Percentiles rank a stretch among this genome's conserved stretches.
Conservation (phyloP, 2,329 filamentous ascomycete species). For the Lojkania enalia region DNA sequence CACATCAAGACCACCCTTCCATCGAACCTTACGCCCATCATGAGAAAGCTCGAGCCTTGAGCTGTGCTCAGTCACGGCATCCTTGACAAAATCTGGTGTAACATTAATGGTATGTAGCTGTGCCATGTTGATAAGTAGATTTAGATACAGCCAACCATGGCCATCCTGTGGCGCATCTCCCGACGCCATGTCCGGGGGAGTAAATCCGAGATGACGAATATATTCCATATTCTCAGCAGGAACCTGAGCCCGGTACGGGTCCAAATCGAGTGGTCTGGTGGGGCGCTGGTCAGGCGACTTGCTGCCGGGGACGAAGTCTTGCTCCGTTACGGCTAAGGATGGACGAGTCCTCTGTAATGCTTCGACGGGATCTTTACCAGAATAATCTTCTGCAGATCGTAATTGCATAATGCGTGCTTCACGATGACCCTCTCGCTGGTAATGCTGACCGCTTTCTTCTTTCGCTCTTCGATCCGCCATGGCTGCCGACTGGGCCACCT, state of each 20-base stretch:
- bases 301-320: constrained; percentile 31
- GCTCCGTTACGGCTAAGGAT: constrained; percentile 22
- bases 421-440: constrained; percentile 47
- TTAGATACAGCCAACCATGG: constrained; percentile 82
- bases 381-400: constrained; percentile 15
- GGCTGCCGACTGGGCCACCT: constrained; percentile 60
- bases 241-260: constrained; percentile 74
- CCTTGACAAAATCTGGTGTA: constrained; percentile 74
- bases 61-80: constrained; percentile 70
- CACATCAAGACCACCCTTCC: constrained; percentile 70
- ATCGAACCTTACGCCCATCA: constrained; percentile 78
- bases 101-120: constrained; percentile 86
- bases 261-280: constrained; percentile 74
- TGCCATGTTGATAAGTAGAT: constrained; percentile 77
- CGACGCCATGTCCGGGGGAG: constrained; percentile 59
- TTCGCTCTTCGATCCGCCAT: constrained; percentile 48
- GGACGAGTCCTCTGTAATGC: constrained; percentile 23
- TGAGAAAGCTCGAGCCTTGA: constrained; percentile 75
- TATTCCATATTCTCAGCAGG: constrained; percentile 79
- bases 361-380: constrained; percentile 17
- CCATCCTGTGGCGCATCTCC: constrained; percentile 61
- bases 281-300: constrained; percentile 69
- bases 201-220: constrained; percentile 72
- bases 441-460: constrained; percentile 45
- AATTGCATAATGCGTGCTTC: constrained; percentile 52